Conservation (phyloP, 345 rosid species). For the Mangifera indica region DNA sequence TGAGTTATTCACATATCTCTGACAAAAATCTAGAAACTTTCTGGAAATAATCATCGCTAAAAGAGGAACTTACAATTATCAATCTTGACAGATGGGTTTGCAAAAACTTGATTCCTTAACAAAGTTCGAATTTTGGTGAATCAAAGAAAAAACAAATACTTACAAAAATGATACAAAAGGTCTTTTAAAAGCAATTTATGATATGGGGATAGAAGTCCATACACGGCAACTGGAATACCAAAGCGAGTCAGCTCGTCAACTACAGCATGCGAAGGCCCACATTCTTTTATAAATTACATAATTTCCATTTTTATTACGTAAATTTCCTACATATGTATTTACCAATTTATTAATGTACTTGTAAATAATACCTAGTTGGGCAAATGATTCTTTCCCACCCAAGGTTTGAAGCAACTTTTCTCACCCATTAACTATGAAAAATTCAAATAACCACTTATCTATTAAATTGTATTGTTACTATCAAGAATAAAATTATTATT, state of each 20-base stretch:
- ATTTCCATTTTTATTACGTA: too few relatives aligned
- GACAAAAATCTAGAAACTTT: not conserved
- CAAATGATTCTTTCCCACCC: too few relatives aligned
- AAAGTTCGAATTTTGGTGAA: not conserved
- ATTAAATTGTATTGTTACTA: too few relatives aligned
- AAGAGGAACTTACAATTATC: not conserved
- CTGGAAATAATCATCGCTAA: not conserved
- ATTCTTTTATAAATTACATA: not conserved
- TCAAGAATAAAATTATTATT: too few relatives aligned
- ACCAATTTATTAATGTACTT: too few relatives aligned
- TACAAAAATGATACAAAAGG: too few relatives aligned
- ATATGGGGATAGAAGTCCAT: constrained; percentile 3
- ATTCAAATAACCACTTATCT: too few relatives aligned
- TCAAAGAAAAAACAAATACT: not conserved
- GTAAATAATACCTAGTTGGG: too few relatives aligned
- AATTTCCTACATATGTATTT: too few relatives aligned
- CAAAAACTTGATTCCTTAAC: not conserved
- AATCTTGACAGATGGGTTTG: not conserved
- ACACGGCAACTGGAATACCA: constrained; percentile 21
- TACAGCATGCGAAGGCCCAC: not conserved
- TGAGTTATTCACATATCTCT: not conserved
- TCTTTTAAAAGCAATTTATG: too few relatives aligned
- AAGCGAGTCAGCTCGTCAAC: constrained; percentile 21
- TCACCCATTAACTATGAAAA: too few relatives aligned
- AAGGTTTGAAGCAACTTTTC: too few relatives aligned